A percentile compares a stretch with the other conserved stretches of the same genome.
Evolutionary conservation across 2,329 filamentous ascomycete species (phyloP).

Genomic region (Aspergillus sp.): DNA sequence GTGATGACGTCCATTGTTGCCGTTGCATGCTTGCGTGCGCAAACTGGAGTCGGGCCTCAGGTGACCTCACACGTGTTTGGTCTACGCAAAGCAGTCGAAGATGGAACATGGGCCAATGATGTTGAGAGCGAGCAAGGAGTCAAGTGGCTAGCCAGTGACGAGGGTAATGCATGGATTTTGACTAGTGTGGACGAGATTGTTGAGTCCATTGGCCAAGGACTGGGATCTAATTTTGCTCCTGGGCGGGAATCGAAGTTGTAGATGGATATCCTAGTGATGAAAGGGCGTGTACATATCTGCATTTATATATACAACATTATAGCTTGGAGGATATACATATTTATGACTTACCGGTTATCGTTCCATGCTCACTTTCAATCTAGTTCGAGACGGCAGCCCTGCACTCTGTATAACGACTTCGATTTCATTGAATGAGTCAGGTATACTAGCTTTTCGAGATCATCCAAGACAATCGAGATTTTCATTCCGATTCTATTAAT

Average conservation of each 20-base stretch:
- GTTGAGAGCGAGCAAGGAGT: conserved; percentile 50
- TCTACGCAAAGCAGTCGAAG: conserved; percentile 67
- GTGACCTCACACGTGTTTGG: conserved; percentile 79
- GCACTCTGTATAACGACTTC: no score
- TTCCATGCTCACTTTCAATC: no score
- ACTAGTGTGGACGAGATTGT: conserved; percentile 59
- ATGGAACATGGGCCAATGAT: conserved; percentile 54
- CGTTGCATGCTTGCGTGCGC: conserved; percentile 68
- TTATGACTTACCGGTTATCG: neutral
- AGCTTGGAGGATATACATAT: neutral
- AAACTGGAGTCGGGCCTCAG: conserved; percentile 78
- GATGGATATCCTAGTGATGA: neutral
- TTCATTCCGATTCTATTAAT: no score
- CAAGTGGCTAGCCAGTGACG: conserved; percentile 60
- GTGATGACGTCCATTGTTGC: conserved; percentile 70
- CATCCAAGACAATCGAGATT: no score
- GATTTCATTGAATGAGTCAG: no score
- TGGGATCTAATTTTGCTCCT: conserved; percentile 54
- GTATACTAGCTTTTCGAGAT: no score
- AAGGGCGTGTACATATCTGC: neutral
- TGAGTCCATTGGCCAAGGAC: conserved; percentile 40
- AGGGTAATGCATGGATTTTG: conserved; percentile 62
- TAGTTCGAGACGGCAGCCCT: no score
- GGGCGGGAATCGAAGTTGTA: conserved; percentile 31
- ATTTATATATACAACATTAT: neutral